Evolutionary conservation across 2,329 filamentous ascomycete species (phyloP).

Genomic region (Oidium heveae): DNA sequence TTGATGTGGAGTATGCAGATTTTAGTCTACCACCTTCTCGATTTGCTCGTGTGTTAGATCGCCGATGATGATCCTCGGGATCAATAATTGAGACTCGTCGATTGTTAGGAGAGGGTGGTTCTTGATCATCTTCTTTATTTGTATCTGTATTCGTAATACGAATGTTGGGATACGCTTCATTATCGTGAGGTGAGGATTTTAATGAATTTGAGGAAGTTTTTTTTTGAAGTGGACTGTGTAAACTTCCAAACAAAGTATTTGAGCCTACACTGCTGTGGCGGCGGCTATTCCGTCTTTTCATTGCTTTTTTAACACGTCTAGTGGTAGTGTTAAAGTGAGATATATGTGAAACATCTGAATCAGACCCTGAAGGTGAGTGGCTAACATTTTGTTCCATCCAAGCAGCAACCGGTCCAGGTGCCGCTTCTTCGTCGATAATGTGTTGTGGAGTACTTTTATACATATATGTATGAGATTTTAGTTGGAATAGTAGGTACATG

Average conservation of each 20-base stretch:
- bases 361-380: conserved; percentile 30
- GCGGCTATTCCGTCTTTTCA: conserved; percentile 36
- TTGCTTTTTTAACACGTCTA: conserved; percentile 49
- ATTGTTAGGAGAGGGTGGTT: no score
- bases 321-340: conserved; percentile 46
- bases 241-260: conserved; percentile 12
- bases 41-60: no score
- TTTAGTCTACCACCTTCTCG: no score
- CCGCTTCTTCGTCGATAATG: conserved; percentile 75
- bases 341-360: conserved; percentile 39
- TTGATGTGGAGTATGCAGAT: no score
- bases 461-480: conserved; percentile 78
- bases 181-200: no score
- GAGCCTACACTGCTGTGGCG: conserved; percentile 58
- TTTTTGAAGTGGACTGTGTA: no score
- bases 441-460: conserved; percentile 83
- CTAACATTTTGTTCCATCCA: conserved; percentile 40
- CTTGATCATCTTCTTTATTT: no score
- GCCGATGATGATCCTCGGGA: no score
- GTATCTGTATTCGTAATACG: no score
- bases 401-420: conserved; percentile 59
- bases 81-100: no score
- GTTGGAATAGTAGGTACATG: conserved; percentile 68
- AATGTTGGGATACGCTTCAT: no score
- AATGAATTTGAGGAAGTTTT: no score